Conservation (phyloP, 805 yeast genomes). For the Lipomyces sp. region DNA sequence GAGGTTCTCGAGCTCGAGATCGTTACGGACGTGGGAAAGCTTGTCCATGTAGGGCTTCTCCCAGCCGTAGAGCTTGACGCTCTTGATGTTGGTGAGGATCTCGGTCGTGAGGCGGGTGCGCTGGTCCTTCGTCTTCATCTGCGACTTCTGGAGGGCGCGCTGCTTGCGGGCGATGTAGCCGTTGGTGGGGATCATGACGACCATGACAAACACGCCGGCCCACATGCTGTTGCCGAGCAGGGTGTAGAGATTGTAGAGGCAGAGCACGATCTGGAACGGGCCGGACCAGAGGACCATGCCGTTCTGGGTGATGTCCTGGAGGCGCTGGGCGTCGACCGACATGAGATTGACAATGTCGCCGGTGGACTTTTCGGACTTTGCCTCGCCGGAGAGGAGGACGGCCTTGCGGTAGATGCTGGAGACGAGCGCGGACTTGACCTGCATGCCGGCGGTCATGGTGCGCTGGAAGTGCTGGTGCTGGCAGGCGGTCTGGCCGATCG, state of each 20-base stretch:
- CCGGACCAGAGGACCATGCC: conserved; percentile 87
- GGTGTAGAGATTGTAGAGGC: conserved; percentile 69
- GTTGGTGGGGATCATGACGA: conserved; percentile 79
- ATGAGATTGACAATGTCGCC: conserved; percentile 79
- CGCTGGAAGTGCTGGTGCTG: conserved; percentile 63
- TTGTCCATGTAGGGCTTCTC: conserved; percentile 77
- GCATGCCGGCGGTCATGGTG: conserved; percentile 56
- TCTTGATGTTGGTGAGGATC: conserved; percentile 84
- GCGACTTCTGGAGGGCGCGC: conserved; percentile 70
- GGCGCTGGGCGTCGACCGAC: conserved; percentile 67
- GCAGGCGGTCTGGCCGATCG: conserved; percentile 58
- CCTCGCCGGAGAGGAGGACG: conserved; percentile 60
- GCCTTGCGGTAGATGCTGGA: conserved; percentile 70
- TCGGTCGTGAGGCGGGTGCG: conserved; percentile 87
- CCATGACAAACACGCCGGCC: conserved; percentile 84
- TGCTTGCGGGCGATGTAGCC: conserved; percentile 64
- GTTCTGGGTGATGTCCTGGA: conserved; percentile 67
- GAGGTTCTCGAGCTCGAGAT: conserved; percentile 73
- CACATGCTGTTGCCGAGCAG: conserved; percentile 81
- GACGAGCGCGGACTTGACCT: conserved; percentile 61
- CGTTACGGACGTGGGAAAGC: conserved; percentile 78
- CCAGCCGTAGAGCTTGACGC: conserved; percentile 94
- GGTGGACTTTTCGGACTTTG: conserved; percentile 56
- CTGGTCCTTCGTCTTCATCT: conserved; percentile 90
- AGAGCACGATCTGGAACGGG: conserved; percentile 80